Conservation (phyloP, 2,329 filamentous ascomycete species). For the Rhytidhysteron rufulum region DNA sequence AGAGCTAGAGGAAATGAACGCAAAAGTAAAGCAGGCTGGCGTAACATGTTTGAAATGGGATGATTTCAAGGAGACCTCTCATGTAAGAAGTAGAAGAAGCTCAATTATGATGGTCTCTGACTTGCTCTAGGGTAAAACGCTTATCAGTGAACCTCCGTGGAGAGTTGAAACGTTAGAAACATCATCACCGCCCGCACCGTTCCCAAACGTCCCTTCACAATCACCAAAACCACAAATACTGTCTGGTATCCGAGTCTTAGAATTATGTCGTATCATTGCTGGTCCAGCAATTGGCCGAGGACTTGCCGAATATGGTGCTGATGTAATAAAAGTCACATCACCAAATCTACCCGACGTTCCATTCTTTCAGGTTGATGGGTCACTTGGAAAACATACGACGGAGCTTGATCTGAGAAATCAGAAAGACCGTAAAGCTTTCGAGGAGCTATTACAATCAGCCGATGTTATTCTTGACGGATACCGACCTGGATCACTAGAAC, state of each 20-base stretch:
- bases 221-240: slow-evolving; percentile 38
- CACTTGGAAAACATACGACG: slow-evolving; percentile 65
- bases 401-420: slow-evolving; percentile 60
- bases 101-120: background rate
- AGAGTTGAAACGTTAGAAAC: slow-evolving; percentile 50
- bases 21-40: slow-evolving; percentile 39
- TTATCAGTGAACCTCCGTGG: slow-evolving; percentile 42
- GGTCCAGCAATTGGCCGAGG: slow-evolving; percentile 69
- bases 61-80: slow-evolving; percentile 36
- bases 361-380: slow-evolving; percentile 69
- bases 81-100: slow-evolving; percentile 25
- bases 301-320: slow-evolving; percentile 71
- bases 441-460: slow-evolving; percentile 56
- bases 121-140: slow-evolving; percentile 32
- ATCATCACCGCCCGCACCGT: slow-evolving; percentile 47
- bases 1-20: slow-evolving; percentile 41
- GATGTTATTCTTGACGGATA: slow-evolving; percentile 69
- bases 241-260: slow-evolving; percentile 66
- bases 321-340: slow-evolving; percentile 69
- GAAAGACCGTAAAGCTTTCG: slow-evolving; percentile 53
- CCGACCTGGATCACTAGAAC: slow-evolving; percentile 61
- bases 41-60: slow-evolving; percentile 40
- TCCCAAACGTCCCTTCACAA: slow-evolving; percentile 41
- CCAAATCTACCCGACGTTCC: slow-evolving; percentile 66
- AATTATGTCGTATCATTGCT: slow-evolving; percentile 72